Conservation (phyloP, 345 rosid genomes). For the Pugionium dolabratum region DNA sequence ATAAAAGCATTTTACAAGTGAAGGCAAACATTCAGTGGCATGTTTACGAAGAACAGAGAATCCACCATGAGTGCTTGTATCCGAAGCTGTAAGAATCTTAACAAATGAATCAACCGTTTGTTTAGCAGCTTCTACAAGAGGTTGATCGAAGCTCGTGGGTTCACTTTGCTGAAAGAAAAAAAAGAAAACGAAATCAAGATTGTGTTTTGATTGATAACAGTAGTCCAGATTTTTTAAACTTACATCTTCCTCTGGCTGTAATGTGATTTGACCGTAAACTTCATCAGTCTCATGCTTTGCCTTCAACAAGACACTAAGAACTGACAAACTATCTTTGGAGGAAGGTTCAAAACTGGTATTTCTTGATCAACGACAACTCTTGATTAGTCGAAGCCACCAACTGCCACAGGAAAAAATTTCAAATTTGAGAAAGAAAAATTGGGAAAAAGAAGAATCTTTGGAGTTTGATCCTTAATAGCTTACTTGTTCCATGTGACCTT, state of each 20-base stretch:
- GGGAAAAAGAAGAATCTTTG: background rate
- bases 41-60: too few relatives aligned
- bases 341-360: too few relatives aligned
- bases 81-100: too few relatives aligned
- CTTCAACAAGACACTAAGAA: constrained; percentile 61
- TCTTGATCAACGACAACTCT: constrained; percentile 62
- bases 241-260: too few relatives aligned
- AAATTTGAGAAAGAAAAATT: constrained; percentile 7
- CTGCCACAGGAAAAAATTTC: too few relatives aligned
- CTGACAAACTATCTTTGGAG: constrained; percentile 86
- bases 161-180: constrained; percentile 61
- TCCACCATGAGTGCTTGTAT: too few relatives aligned
- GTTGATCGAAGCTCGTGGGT: constrained; percentile 53
- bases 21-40: too few relatives aligned
- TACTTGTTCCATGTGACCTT: too few relatives aligned
- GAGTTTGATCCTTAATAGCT: background rate
- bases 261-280: constrained; percentile 84
- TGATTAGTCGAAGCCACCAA: too few relatives aligned
- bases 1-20: constrained; percentile 50
- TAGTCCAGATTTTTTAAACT: too few relatives aligned
- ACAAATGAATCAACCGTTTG: constrained; percentile 63
- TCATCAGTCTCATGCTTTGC: constrained; percentile 91
- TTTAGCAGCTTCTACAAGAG: constrained; percentile 48
- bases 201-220: background rate
- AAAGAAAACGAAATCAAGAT: constrained; percentile 8